These are phyloP conservation scores for Tagetes erecta DNA, from an alignment of 129 eudicot genomes.

Conservation along the genomic window DNA sequence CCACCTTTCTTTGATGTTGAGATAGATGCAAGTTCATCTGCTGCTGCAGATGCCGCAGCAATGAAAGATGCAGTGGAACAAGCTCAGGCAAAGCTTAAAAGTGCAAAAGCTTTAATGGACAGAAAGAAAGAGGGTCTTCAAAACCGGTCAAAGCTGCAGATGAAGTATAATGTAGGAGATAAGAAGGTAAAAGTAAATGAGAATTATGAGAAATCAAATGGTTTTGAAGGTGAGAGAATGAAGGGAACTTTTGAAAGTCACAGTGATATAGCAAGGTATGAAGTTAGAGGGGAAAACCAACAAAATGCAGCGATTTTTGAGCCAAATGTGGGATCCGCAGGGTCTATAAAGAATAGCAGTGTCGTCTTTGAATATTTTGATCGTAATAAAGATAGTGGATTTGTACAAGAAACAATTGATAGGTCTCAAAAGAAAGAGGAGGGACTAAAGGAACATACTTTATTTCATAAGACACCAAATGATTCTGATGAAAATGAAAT, in stretches of 20 bases:
- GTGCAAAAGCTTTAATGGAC: constrained; percentile 53
- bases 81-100: constrained; percentile 63
- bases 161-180: constrained; percentile 34
- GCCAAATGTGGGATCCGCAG: constrained; percentile 24
- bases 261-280: constrained; percentile 26
- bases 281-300: constrained; percentile 35
- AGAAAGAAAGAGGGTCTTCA: constrained; percentile 53
- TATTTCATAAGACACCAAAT: constrained; percentile 29
- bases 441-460: constrained; percentile 36
- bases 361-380: constrained; percentile 28
- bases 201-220: constrained; percentile 24
- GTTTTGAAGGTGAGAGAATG: constrained; percentile 32
- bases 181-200: constrained; percentile 34
- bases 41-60: constrained; percentile 63
- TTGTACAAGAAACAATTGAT: constrained; percentile 29
- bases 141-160: constrained; percentile 37
- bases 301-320: constrained; percentile 17
- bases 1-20: constrained; percentile 75
- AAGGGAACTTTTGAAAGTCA: constrained; percentile 36
- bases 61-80: constrained; percentile 66
- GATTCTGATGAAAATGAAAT: constrained; percentile 41
- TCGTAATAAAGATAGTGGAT: constrained; percentile 32
- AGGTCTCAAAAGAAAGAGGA: constrained; percentile 33
- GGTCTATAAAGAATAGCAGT: constrained; percentile 9
- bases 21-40: constrained; percentile 67